Evolutionary conservation across 495 filamentous ascomycete genomes (phyloP).

Genomic region (Hyaloscypha variabilis): DNA sequence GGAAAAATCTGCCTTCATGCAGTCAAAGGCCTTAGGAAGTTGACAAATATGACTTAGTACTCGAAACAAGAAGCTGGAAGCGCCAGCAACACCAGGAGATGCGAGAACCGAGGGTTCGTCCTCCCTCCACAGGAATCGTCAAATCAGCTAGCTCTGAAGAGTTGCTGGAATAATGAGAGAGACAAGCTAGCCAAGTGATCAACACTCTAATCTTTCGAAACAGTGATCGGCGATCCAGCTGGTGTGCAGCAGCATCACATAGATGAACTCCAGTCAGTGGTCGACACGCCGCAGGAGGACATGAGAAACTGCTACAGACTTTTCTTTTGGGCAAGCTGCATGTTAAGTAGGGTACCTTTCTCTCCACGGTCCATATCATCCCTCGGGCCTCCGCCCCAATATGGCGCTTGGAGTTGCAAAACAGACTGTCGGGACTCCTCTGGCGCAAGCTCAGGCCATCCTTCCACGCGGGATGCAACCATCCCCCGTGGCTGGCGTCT

Average conservation of each 20-base stretch:
- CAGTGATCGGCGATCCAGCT: neutral
- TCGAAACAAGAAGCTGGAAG: neutral
- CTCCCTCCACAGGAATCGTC: neutral
- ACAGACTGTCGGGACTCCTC: conserved; percentile 18
- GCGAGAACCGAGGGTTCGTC: neutral
- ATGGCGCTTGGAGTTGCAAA: neutral
- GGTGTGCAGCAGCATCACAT: neutral
- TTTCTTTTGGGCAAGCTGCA: conserved; percentile 15
- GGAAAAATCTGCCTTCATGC: neutral
- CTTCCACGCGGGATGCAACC: neutral
- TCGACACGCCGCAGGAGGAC: neutral
- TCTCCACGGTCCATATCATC: neutral
- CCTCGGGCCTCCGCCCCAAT: neutral
- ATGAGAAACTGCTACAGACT: neutral
- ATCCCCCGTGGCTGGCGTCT: neutral
- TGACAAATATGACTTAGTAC: neutral
- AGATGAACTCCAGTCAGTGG: neutral
- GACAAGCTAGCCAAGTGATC: neutral
- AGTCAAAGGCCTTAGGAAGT: neutral
- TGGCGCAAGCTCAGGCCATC: conserved; percentile 1
- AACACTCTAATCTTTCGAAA: neutral
- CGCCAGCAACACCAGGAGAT: neutral
- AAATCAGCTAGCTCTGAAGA: neutral
- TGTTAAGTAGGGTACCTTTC: conserved; percentile 2
- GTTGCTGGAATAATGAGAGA: neutral